Evolutionary conservation across 1,139 yeast species (phyloP).

Genomic region (Kluyveromyces sp.): DNA sequence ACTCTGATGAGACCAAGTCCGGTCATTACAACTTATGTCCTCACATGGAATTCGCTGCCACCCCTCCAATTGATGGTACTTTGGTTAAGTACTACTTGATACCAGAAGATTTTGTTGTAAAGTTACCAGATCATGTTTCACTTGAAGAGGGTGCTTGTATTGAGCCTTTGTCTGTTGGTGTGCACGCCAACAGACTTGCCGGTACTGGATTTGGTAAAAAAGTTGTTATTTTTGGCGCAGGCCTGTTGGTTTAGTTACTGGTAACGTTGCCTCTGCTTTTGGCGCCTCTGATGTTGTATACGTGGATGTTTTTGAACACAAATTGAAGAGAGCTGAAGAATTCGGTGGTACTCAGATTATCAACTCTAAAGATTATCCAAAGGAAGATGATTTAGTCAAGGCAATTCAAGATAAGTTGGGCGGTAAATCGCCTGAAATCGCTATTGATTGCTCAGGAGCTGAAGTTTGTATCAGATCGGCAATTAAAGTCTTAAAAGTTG

Average conservation of each 20-base stretch:
- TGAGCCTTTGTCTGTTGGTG: constrained; percentile 84
- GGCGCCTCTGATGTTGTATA: constrained; percentile 56
- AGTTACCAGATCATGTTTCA: constrained; percentile 67
- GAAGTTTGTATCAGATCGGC: constrained; percentile 62
- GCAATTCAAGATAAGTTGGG: constrained; percentile 36
- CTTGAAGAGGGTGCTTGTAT: constrained; percentile 84
- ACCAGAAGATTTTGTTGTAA: constrained; percentile 81
- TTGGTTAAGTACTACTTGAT: constrained; percentile 61
- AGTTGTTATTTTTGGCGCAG: constrained; percentile 82
- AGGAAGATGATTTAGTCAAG: constrained; percentile 32
- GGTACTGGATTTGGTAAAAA: constrained; percentile 62
- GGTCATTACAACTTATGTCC: constrained; percentile 80
- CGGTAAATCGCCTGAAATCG: constrained; percentile 47
- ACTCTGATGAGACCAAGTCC: constrained; percentile 61
- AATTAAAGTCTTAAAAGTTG: constrained; percentile 47
- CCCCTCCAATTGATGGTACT: constrained; percentile 69
- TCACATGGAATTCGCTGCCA: constrained; percentile 79
- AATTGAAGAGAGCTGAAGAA: constrained; percentile 24
- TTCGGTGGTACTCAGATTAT: constrained; percentile 40
- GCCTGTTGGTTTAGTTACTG: constrained; percentile 79
- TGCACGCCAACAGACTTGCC: constrained; percentile 73
- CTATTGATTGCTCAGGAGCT: constrained; percentile 69
- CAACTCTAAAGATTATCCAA: constrained; percentile 41
- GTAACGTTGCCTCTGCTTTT: constrained; percentile 70
- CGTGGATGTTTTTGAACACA: constrained; percentile 28